Conservation (phyloP, 202 grass and related monocot species). For the Brachypodium distachyon region DNA sequence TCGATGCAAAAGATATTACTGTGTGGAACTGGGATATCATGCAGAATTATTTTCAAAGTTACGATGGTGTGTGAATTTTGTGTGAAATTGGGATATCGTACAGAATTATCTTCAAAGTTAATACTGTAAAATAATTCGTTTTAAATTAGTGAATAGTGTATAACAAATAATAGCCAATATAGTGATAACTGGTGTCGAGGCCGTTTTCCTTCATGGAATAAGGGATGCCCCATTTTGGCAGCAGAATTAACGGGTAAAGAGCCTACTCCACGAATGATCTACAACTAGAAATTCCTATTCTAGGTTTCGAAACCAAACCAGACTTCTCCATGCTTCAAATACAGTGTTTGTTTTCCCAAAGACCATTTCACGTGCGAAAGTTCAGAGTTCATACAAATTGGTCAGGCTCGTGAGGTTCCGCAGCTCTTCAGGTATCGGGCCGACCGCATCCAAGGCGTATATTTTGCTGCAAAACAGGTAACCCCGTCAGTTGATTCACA, state of each 20-base stretch:
- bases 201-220: not conserved
- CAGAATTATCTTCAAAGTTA: not conserved
- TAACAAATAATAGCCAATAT: not conserved
- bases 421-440: constrained; percentile 57
- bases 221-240: not conserved
- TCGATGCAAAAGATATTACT: not conserved
- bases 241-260: not conserved
- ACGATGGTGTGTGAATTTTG: too few relatives aligned
- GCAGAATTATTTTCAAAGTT: not conserved
- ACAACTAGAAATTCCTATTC: not conserved
- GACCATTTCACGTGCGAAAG: not conserved
- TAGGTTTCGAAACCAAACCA: too few relatives aligned
- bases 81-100: not conserved
- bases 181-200: not conserved
- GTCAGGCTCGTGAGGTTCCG: constrained; percentile 42
- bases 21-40: not conserved
- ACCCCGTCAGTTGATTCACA: not conserved
- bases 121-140: too few relatives aligned
- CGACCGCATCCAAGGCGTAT: constrained; percentile 17
- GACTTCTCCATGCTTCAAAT: not conserved
- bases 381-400: constrained; percentile 35
- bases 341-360: not conserved
- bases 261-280: not conserved
- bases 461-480: constrained; percentile 76
- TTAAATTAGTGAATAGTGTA: not conserved